These are phyloP conservation scores for Hymenoscyphus infarciens DNA, from an alignment of 2,329 filamentous ascomycete species.

Conservation along the genomic window DNA sequence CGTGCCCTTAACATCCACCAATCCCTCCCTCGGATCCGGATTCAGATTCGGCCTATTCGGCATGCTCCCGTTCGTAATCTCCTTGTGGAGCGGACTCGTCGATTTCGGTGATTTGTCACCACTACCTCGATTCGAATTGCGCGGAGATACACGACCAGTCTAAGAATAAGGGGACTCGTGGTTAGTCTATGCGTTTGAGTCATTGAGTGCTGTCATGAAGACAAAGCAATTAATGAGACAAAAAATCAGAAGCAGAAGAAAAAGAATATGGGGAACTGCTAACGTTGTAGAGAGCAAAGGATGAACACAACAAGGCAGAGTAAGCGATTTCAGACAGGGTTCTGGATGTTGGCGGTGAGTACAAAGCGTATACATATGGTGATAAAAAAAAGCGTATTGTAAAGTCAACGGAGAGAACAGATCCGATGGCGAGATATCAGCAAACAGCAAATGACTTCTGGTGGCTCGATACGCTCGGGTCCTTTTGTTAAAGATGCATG, in stretches of 20 bases:
- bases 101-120: conserved; percentile 33
- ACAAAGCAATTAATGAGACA: neutral
- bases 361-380: neutral
- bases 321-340: neutral
- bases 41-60: conserved; percentile 24
- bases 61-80: conserved; percentile 6
- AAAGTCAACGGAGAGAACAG: neutral
- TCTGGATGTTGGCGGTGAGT: neutral
- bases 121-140: conserved; percentile 20
- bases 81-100: conserved; percentile 48
- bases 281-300: neutral
- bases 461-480: neutral
- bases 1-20: conserved; percentile 8
- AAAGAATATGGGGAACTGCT: neutral
- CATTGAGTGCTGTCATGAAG: neutral
- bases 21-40: conserved; percentile 7
- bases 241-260: neutral
- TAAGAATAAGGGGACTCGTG: conserved; percentile 1
- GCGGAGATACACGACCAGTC: conserved; percentile 28
- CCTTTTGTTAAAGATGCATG: conserved; percentile 14
- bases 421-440: conserved; percentile 2
- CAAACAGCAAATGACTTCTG: conserved; percentile 8
- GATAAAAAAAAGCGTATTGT: neutral
- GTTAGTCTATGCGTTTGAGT: neutral
- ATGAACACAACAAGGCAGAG: neutral